These are phyloP conservation scores for Coemansia sp. DNA, from an alignment of 192 early-diverging fungal species.

Conservation along the genomic window DNA sequence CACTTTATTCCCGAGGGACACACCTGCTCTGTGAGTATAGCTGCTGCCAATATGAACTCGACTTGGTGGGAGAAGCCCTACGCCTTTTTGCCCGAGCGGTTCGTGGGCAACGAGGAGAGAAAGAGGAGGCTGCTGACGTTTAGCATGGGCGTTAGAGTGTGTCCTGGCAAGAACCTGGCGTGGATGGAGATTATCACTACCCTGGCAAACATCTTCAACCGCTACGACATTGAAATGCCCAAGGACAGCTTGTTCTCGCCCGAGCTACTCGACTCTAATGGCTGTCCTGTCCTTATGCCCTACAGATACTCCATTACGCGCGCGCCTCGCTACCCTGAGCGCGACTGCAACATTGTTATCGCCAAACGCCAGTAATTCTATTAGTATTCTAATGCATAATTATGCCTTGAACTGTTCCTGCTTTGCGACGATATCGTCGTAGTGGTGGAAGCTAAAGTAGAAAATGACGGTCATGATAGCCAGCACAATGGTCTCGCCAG, in stretches of 20 bases:
- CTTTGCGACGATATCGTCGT: constrained; percentile 35
- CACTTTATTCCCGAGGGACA: constrained; percentile 38
- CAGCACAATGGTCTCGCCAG: constrained; percentile 40
- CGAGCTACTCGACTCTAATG: not conserved
- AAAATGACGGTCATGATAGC: constrained; percentile 39
- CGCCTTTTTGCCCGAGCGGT: constrained; percentile 25
- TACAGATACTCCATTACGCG: constrained; percentile 10
- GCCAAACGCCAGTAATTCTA: constrained; percentile 17
- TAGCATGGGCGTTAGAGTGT: constrained; percentile 36
- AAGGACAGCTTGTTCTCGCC: constrained; percentile 34
- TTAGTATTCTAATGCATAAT: not conserved
- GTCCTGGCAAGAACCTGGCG: constrained; percentile 42
- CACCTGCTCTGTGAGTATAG: constrained; percentile 30
- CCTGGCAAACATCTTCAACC: constrained; percentile 36
- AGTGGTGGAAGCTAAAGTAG: constrained; percentile 50
- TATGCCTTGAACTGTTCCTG: constrained; percentile 18
- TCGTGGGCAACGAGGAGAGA: constrained; percentile 5
- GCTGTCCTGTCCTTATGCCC: constrained; percentile 29
- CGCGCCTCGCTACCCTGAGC: constrained; percentile 34
- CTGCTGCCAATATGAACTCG: constrained; percentile 17
- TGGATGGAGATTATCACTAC: constrained; percentile 34
- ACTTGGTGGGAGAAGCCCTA: constrained; percentile 17
- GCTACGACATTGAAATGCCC: constrained; percentile 28
- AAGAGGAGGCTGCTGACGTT: constrained; percentile 35
- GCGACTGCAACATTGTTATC: constrained; percentile 39